A percentile compares a stretch with the other conserved stretches of the same genome.
These are phyloP conservation scores for Tylopilus vinaceipallidus DNA, from an alignment of 768 basidiomycete species.

Conservation along the genomic window DNA sequence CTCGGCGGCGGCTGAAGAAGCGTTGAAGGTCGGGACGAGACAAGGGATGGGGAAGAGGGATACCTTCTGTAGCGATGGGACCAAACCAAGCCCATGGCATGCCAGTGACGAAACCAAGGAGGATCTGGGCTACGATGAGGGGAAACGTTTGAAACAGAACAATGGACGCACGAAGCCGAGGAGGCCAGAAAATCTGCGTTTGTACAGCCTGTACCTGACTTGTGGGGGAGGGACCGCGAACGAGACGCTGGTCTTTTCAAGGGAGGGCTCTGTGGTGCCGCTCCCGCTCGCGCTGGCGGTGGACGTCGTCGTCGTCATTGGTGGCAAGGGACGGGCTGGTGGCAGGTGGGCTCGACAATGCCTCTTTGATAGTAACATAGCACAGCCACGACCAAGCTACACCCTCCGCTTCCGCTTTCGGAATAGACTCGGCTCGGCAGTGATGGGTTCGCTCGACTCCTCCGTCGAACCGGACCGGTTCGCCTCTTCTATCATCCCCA, in stretches of 20 bases:
- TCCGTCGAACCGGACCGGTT: conserved; percentile 17
- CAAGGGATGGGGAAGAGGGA: conserved; percentile 4
- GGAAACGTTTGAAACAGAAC: background rate
- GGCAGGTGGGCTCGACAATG: no score
- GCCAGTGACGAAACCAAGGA: conserved; percentile 60
- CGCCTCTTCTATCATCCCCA: conserved; percentile 31
- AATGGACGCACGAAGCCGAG: conserved; percentile 48
- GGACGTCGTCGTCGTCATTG: background rate
- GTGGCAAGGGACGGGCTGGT: background rate
- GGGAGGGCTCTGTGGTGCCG: background rate
- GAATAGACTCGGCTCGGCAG: conserved; percentile 14
- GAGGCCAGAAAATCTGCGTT: conserved; percentile 62
- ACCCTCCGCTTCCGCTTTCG: conserved; percentile 17
- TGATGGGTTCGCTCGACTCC: conserved; percentile 16
- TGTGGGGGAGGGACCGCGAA: background rate
- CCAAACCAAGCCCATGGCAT: conserved; percentile 85
- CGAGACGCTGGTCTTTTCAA: background rate
- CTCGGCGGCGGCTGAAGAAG: conserved; percentile 48
- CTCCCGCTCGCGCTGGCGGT: background rate
- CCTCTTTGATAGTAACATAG: background rate
- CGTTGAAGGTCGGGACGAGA: background rate
- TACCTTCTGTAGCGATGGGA: conserved; percentile 71
- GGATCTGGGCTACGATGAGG: conserved; percentile 38
- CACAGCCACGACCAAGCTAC: background rate
- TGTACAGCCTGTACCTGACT: conserved; percentile 61